Evolutionary conservation across 805 yeast species (phyloP), one percentile per base, ranked within the genome.

Genomic region (Wickerhamiella lipophila): DNA sequence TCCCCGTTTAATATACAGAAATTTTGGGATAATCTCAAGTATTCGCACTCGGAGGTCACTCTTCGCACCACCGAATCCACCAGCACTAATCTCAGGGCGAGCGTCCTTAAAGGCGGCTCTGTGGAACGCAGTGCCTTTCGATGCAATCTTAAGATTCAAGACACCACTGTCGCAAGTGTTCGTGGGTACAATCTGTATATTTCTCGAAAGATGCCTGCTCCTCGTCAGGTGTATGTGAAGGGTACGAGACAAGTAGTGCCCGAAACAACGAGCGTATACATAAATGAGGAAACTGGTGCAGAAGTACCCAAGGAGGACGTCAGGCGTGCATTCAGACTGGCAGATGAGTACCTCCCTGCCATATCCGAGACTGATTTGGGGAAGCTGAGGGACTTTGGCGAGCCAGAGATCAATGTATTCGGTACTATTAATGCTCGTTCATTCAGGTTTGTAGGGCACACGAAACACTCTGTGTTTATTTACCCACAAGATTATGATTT

Each of bases 121-220:
- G 49, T 52, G 12, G 50, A 50, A 21, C 40, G 50, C 40, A 36
- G 49, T 6, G 29, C 49, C 0, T 49, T 55, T 18, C 43, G 50
- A 16, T 53, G 50, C 21, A n/a, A 15, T 8, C 23, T 56, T 8
- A 3, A 12, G n/a, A 19, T 56, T 3, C 47, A 42, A 6, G 27
- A 22, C 16, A 35, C 88, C 16, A 68, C 70, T 0, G 73, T 89
- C 43, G 81, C 47, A 3, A 32, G 86, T 0, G 70, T 88, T 0
- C 76, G 75, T 55, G 96, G 95, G 0, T 83, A 77, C 57, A 65
- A 81, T 0, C 69, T 83, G n/a, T 74, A 73, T 52, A 68, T 71
- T 6, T 77, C 75, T 47, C 80, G 79, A 50, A 72, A 68, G 38
- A 58, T 76, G 0, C 68, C 72, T 16, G 64, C 73, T n/a, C 67